Evolutionary conservation across 2,329 filamentous ascomycete species (phyloP).

Genomic region (Xylaria digitata): DNA sequence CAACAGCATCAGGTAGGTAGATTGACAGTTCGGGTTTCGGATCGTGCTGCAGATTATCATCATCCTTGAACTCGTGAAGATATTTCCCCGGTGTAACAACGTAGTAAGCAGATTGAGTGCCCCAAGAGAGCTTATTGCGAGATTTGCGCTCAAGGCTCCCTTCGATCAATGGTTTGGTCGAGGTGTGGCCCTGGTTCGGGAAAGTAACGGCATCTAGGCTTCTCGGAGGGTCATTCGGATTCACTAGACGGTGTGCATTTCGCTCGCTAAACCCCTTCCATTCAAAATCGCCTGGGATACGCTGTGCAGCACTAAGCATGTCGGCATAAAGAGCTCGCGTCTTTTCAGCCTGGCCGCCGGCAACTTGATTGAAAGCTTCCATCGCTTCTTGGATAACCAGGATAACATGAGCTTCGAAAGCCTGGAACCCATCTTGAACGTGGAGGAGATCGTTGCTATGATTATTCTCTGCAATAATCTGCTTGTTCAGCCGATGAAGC

Average conservation of each 20-base stretch:
- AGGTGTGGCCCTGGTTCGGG: constrained; percentile 85
- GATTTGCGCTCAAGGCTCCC: constrained; percentile 91
- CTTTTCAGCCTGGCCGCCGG: constrained; percentile 83
- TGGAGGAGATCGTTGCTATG: constrained; percentile 90
- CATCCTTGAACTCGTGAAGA: constrained; percentile 96
- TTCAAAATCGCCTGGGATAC: constrained; percentile 86
- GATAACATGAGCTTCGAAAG: constrained; percentile 88
- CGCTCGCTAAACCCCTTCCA: constrained; percentile 87
- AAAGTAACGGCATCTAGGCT: constrained; percentile 80
- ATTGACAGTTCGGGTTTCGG: constrained; percentile 87
- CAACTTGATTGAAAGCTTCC: constrained; percentile 83
- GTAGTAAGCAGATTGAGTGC: constrained; percentile 86
- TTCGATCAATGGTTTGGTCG: constrained; percentile 86
- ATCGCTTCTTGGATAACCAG: constrained; percentile 84
- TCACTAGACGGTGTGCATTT: constrained; percentile 77
- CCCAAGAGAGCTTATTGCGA: constrained; percentile 81
- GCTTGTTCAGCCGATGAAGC: constrained; percentile 85
- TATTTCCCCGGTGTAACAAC: constrained; percentile 89
- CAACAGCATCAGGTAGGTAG: constrained; percentile 88
- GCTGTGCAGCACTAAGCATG: constrained; percentile 80
- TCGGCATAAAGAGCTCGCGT: constrained; percentile 84
- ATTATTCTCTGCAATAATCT: constrained; percentile 95
- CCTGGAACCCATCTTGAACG: constrained; percentile 89
- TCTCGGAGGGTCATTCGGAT: constrained; percentile 79
- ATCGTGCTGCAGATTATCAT: constrained; percentile 77